A percentile compares a stretch with the other conserved stretches of the same genome.
Conservation (phyloP, 352 stramenopile species). For the Phytophthora macrochlamydospora region DNA sequence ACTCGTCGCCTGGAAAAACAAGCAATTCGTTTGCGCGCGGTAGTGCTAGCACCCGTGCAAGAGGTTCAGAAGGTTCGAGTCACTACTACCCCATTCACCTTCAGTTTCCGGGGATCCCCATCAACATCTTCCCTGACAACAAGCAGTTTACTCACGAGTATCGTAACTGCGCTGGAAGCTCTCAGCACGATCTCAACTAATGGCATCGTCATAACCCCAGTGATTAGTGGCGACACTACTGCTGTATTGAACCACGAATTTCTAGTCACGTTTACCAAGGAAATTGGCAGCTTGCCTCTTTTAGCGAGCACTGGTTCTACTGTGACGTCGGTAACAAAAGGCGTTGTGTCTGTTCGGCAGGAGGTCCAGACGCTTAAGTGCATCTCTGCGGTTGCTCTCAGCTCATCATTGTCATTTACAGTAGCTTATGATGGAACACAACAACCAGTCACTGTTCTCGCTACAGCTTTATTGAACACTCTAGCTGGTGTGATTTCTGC, state of each 20-base stretch:
- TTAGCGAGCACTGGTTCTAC: slow-evolving; percentile 37
- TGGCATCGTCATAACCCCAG: slow-evolving; percentile 74
- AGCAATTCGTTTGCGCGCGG: slow-evolving; percentile 59
- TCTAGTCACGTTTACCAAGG: slow-evolving; percentile 71
- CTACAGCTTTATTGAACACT: slow-evolving; percentile 30
- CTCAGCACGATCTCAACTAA: slow-evolving; percentile 83
- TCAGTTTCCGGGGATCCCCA: slow-evolving; percentile 70
- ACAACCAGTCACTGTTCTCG: slow-evolving; percentile 27
- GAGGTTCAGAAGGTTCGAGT: slow-evolving; percentile 71
- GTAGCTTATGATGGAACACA: slow-evolving; percentile 50
- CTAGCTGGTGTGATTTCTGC: slow-evolving; percentile 31
- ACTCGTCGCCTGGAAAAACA: slow-evolving; percentile 70
- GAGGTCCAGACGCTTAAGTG: slow-evolving; percentile 88
- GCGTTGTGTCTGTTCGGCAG: slow-evolving; percentile 52
- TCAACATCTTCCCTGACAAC: slow-evolving; percentile 33
- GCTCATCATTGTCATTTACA: slow-evolving; percentile 51
- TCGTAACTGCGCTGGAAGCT: slow-evolving; percentile 70
- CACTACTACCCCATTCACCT: slow-evolving; percentile 36
- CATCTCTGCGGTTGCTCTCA: slow-evolving; percentile 40
- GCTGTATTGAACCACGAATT: slow-evolving; percentile 48
- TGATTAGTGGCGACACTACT: slow-evolving; percentile 37
- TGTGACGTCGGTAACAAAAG: slow-evolving; percentile 37
- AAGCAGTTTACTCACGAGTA: slow-evolving; percentile 41
- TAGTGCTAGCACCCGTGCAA: slow-evolving; percentile 45
- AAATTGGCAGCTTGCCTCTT: slow-evolving; percentile 53